Evolutionary conservation across 1,284 basidiomycete genomes (phyloP), one percentile per base, ranked within the genome.

Genomic region (Ceratobasidium sp.): DNA sequence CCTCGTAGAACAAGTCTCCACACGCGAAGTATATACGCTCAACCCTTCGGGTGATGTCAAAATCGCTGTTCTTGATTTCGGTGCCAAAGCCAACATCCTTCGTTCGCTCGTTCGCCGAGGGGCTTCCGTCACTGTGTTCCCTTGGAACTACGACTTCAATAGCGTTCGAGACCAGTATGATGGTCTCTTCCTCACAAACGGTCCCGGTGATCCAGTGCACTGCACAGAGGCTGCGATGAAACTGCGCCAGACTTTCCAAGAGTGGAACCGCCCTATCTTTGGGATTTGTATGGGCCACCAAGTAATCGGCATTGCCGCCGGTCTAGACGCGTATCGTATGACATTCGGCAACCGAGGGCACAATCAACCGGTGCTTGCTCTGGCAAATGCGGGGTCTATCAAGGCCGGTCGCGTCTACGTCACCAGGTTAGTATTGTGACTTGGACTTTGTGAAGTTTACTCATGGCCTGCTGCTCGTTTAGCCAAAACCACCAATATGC

Each of bases 261-360:
- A 97, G 81, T 98, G 96, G 95, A 84, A 91, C 82, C 93, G 91
- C 80, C 97, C 97, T 26, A 87, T 99, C 66, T 99, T 99, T 79
- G 98, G 97, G 73, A 98, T 99, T 79, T 99, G 97, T 84, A 99
- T 99, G 98, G 98, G 96, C 58, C 94, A 98, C 81, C 96, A 98
- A 82, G 88, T 99, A 77, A 94, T 99, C 78, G 97, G 98, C 61
- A 92, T 99, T 84, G 97, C 97, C 18, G 96, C 96, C 23, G 98
- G 98, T 52, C 83, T 98, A 75, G 95, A 98, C 79, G 95, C 96
- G 7, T 98, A 98, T 82, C 88, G 96, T 41, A 98, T 98, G 95
- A 94, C 91, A 23, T 98, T 98, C 79, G 96, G 97, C 32, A 98
- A 99, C 82, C 92, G 97, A 78, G 97, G 97, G n/a, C 98, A 99